phyloP scores from a whole-genome alignment of 805 yeast genomes.

The Wickerhamiella lipophila region DNA sequence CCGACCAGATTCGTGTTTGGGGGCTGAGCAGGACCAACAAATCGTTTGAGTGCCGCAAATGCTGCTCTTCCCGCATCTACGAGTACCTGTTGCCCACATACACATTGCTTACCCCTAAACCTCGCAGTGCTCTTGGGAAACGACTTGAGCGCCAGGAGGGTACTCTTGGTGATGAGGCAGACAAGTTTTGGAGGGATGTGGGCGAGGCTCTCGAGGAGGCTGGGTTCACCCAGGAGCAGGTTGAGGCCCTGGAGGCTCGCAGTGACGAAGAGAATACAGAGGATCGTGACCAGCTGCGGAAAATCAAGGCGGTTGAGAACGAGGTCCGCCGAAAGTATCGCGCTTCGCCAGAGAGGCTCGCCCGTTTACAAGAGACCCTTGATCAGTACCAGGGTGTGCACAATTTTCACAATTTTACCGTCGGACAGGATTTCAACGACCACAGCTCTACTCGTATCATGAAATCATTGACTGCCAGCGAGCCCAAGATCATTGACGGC shows the following conservation, averaged over 20 bases:
- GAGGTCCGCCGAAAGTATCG: conserved; percentile 56
- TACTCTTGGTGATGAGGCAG: conserved; percentile 55
- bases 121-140: conserved; percentile 50
- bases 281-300: conserved; percentile 27
- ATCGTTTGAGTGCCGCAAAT: conserved; percentile 84
- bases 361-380: conserved; percentile 54
- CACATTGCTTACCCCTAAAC: conserved; percentile 83
- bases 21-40: conserved; percentile 81
- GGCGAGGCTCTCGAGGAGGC: conserved; percentile 28
- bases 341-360: conserved; percentile 48
- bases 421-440: conserved; percentile 72
- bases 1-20: conserved; percentile 86
- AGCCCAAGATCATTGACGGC: conserved; percentile 81
- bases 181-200: conserved; percentile 55
- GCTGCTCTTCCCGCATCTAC: conserved; percentile 92
- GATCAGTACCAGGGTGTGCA: conserved; percentile 71
- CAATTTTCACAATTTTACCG: conserved; percentile 80
- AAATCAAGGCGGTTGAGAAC: conserved; percentile 52
- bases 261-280: conserved; percentile 21
- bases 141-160: conserved; percentile 43
- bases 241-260: conserved; percentile 10
- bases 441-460: conserved; percentile 75
- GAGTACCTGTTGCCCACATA: conserved; percentile 90
- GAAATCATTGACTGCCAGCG: conserved; percentile 65
- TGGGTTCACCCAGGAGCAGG: conserved; percentile 31